Evolutionary conservation across 345 rosid genomes (phyloP).

Genomic region (Pugionium dolabratum): DNA sequence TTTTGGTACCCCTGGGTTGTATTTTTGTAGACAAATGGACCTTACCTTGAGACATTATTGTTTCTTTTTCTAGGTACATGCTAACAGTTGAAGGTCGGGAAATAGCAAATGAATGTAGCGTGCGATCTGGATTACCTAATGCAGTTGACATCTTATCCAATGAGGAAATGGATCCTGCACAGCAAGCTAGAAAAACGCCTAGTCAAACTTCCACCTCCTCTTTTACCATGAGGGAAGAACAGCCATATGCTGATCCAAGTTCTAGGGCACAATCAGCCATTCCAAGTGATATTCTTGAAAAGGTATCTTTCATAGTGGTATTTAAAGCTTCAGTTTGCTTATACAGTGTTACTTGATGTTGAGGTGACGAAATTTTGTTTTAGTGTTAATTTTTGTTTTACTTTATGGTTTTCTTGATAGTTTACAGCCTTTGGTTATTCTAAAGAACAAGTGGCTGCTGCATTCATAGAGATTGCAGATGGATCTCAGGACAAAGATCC

Average conservation of each 20-base stretch:
- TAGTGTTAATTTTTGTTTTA: conserved; percentile 6
- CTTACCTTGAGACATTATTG: conserved; percentile 8
- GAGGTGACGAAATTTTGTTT: neutral
- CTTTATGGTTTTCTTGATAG: conserved; percentile 41
- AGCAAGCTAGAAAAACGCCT: conserved; percentile 28
- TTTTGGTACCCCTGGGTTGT: no score
- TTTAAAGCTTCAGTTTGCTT: conserved; percentile 13
- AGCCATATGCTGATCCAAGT: conserved; percentile 22
- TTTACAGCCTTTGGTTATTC: conserved; percentile 60
- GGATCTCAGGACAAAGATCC: conserved; percentile 56
- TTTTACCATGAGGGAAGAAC: conserved; percentile 25
- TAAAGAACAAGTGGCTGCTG: conserved; percentile 58
- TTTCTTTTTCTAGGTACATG: conserved; percentile 60
- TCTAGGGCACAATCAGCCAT: conserved; percentile 16
- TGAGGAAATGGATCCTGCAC: conserved; percentile 41
- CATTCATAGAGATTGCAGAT: conserved; percentile 61
- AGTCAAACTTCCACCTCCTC: conserved; percentile 38
- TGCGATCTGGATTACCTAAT: conserved; percentile 59
- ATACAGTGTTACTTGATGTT: conserved; percentile 6
- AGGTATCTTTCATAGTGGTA: conserved; percentile 18
- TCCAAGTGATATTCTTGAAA: conserved; percentile 39
- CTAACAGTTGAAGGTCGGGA: conserved; percentile 79
- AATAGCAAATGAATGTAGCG: conserved; percentile 68
- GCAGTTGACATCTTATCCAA: conserved; percentile 41
- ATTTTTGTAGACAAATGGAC: conserved; percentile 19